These are phyloP conservation scores for Candida insectalens DNA, from an alignment of 805 yeast species.

Conservation along the genomic window DNA sequence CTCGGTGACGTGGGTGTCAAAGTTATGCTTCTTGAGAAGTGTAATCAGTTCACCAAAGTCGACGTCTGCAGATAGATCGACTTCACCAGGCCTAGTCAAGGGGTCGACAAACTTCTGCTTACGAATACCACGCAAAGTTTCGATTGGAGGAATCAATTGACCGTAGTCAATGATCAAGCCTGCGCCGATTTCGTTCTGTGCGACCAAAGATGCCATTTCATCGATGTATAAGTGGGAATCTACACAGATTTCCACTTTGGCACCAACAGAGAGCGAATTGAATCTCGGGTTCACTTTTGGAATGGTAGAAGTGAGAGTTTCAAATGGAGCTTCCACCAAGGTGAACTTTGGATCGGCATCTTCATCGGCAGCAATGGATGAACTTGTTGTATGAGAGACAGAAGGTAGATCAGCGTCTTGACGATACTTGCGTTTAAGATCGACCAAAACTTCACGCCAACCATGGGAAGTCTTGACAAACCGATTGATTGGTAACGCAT, in stretches of 20 bases:
- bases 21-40: slow-evolving; percentile 18
- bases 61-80: slow-evolving; percentile 76
- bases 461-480: slow-evolving; percentile 55
- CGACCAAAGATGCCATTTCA: slow-evolving; percentile 35
- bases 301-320: slow-evolving; percentile 52
- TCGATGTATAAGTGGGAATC: slow-evolving; percentile 53
- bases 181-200: slow-evolving; percentile 39
- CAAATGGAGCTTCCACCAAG: slow-evolving; percentile 44
- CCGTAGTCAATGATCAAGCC: slow-evolving; percentile 78
- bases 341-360: slow-evolving; percentile 32
- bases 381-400: slow-evolving; percentile 9
- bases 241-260: slow-evolving; percentile 66
- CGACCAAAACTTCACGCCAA: slow-evolving; percentile 75
- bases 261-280: slow-evolving; percentile 39
- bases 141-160: slow-evolving; percentile 53
- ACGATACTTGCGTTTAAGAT: slow-evolving; percentile 25
- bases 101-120: slow-evolving; percentile 70
- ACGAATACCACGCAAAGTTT: slow-evolving; percentile 64
- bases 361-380: slow-evolving; percentile 2
- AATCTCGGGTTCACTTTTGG: slow-evolving; percentile 45
- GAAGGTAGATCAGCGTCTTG: slow-evolving; percentile 11
- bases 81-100: slow-evolving; percentile 65
- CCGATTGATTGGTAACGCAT: slow-evolving; percentile 72
- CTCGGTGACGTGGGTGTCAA: slow-evolving; percentile 25
- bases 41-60: slow-evolving; percentile 55